Evolutionary conservation across 2,329 filamentous ascomycete species (phyloP), one percentile per base, ranked within the genome.

Genomic region (Colletotrichum sojae): DNA sequence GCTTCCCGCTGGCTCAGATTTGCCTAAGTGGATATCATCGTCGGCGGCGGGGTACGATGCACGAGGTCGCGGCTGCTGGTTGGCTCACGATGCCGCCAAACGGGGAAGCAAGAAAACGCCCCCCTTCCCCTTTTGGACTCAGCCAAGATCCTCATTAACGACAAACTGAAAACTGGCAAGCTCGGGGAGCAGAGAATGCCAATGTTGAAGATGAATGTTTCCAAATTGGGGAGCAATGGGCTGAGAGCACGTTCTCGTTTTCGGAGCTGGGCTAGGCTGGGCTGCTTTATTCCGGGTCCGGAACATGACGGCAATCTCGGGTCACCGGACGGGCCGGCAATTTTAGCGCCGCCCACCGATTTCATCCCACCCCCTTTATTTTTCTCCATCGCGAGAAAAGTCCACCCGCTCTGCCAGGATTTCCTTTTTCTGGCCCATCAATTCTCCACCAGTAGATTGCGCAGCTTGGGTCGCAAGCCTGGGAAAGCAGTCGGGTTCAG

Each of bases 291-390:
- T 22, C 18, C 46, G 18, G 10, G 18, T 43, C 46, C 46, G 57
- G 46, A 9, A 36, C 31, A 10, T 10, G 13, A 15, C 22, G 36
- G 31, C 58, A 45, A 61, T 43, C 22, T 61, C 48, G 58, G 31
- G 48, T 36, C 58, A 31, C 36, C 46, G 61, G 53, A 27, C 15
- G 45, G 36, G 16, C n/a, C 63, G 63, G 56, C 58, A 56, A 36
- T 52, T 63, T 43, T 67, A 67, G 52, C 64, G 58, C 18, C 9
- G 31, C 58, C 57, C 58, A 52, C 64, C 36, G 45, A 15, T 22
- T 15, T 56, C 45, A 57, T 36, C 31, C 31, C 15, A 25, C 52
- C 59, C 63, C 59, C 45, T 62, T 63, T 36, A 63, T 53, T 36
- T 31, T 53, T 57, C 52, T 52, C 27, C 53, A 22, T 55, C 18